Evolutionary conservation across 2,329 filamentous ascomycete genomes (phyloP).

Genomic region (Fusarium stilboides): DNA sequence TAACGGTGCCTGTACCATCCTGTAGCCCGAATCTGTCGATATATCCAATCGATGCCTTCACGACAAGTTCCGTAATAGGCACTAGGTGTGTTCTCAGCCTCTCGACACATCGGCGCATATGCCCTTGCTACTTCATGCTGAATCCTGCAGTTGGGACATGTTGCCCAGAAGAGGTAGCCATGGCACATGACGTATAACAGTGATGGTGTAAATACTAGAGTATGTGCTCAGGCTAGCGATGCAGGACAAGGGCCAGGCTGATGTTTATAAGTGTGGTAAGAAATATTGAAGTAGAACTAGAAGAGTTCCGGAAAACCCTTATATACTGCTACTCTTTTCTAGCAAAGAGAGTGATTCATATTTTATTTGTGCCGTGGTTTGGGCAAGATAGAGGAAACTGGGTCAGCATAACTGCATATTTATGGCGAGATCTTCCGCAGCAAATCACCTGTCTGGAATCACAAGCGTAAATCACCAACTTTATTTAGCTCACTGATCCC

Average conservation of each 20-base stretch:
- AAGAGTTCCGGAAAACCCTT: background rate
- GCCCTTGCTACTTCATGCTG: slow-evolving; percentile 30
- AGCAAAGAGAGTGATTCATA: background rate
- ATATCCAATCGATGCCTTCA: slow-evolving; percentile 3
- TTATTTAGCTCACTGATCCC: no score
- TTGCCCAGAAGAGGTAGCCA: slow-evolving; percentile 29
- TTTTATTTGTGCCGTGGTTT: background rate
- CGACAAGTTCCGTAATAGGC: slow-evolving; percentile 23
- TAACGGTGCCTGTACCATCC: slow-evolving; percentile 23
- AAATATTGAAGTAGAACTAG: background rate
- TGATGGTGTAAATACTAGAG: no score
- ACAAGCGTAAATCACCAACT: no score
- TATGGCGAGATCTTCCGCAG: no score
- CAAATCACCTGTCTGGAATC: no score
- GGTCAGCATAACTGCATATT: no score
- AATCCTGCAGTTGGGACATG: slow-evolving; percentile 22
- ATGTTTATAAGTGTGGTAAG: background rate
- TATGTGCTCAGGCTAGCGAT: background rate
- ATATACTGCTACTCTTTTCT: background rate
- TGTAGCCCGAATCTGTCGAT: slow-evolving; percentile 4
- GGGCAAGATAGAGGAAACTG: background rate
- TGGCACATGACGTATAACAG: slow-evolving; percentile 17
- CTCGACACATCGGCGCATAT: slow-evolving; percentile 24
- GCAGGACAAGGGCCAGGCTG: background rate
- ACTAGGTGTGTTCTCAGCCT: slow-evolving; percentile 5